Evolutionary conservation across 768 basidiomycete genomes (phyloP).

Genomic region (Tulasnella sp.): DNA sequence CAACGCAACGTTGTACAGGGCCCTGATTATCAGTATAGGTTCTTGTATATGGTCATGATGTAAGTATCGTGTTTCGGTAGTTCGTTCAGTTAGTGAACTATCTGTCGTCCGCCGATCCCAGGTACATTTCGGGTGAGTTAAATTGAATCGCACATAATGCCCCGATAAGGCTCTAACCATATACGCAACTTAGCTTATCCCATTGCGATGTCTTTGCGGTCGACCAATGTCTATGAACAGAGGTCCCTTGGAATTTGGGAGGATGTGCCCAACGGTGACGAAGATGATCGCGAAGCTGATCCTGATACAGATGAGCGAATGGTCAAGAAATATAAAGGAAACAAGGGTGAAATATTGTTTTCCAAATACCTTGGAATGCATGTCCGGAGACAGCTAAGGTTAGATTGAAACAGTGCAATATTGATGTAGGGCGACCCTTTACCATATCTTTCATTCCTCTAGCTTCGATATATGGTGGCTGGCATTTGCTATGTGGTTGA

Average conservation of each 20-base stretch:
- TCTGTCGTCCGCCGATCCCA: constrained; percentile 21
- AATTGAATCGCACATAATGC: too few relatives aligned
- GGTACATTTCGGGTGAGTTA: constrained; percentile 33
- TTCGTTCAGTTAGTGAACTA: constrained; percentile 42
- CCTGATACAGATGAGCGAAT: constrained; percentile 29
- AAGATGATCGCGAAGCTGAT: constrained; percentile 36
- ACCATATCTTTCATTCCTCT: not conserved
- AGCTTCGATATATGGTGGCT: constrained; percentile 93
- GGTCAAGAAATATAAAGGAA: constrained; percentile 25
- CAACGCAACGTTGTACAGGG: not conserved
- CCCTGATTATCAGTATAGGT: constrained; percentile 32
- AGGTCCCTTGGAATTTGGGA: constrained; percentile 40
- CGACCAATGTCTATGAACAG: constrained; percentile 83
- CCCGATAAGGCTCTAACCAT: too few relatives aligned
- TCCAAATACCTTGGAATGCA: constrained; percentile 69
- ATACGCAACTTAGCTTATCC: too few relatives aligned
- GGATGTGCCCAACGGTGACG: constrained; percentile 47
- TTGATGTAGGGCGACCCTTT: too few relatives aligned
- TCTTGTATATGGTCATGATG: constrained; percentile 90
- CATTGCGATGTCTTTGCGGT: constrained; percentile 50
- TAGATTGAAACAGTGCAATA: constrained; percentile 18
- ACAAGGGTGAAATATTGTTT: constrained; percentile 47
- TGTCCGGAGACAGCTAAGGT: constrained; percentile 74
- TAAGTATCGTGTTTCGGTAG: constrained; percentile 65
- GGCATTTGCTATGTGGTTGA: constrained; percentile 64